These are phyloP conservation scores for Fusarium falciforme DNA, from an alignment of 2,329 filamentous ascomycete species.

Conservation along the genomic window DNA sequence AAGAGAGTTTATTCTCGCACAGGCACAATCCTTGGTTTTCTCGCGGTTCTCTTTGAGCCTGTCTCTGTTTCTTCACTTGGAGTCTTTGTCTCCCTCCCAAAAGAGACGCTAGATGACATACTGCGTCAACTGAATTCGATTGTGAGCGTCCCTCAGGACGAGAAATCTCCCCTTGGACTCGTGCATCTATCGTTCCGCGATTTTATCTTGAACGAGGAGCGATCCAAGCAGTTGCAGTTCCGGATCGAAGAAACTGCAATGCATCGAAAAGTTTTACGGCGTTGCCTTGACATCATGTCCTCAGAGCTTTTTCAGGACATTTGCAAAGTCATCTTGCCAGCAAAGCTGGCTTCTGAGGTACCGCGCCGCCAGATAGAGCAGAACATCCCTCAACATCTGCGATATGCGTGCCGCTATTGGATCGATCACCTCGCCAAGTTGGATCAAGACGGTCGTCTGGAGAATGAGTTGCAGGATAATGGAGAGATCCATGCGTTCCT, in stretches of 20 bases:
- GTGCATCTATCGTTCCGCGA: conserved; percentile 18
- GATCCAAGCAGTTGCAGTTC: not conserved
- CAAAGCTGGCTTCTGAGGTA: not conserved
- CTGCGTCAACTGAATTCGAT: conserved; percentile 3
- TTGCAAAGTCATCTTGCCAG: not conserved
- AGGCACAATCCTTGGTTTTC: not conserved
- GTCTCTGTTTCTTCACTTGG: not conserved
- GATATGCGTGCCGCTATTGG: conserved; percentile 13
- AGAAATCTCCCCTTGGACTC: not conserved
- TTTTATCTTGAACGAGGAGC: not conserved
- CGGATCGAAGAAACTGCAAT: not conserved
- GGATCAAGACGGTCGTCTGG: not conserved
- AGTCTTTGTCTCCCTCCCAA: not conserved
- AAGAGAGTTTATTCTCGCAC: not conserved
- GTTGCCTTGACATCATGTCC: conserved; percentile 5
- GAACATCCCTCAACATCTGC: not conserved
- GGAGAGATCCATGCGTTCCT: conserved; percentile 7
- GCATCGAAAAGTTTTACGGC: not conserved
- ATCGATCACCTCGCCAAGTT: conserved; percentile 2
- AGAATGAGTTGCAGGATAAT: not conserved
- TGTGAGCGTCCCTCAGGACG: not conserved
- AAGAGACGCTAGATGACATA: not conserved
- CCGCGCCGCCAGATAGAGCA: not conserved
- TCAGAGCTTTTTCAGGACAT: conserved; percentile 3
- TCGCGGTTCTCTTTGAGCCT: not conserved